These are phyloP conservation scores for Phytophthora tubulina DNA, from an alignment of 352 stramenopile species.

Conservation along the genomic window DNA sequence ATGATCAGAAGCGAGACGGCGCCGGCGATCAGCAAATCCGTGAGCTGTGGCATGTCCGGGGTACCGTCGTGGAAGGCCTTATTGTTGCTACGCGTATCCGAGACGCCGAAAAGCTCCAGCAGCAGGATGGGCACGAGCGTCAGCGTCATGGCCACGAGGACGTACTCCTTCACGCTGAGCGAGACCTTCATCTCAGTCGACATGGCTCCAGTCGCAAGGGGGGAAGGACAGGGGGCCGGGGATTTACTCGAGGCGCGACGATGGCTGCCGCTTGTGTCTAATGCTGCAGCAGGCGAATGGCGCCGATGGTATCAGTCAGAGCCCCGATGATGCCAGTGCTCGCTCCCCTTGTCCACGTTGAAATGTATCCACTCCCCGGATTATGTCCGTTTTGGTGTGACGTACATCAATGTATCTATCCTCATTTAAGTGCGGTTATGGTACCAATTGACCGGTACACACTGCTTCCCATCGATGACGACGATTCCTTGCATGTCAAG, in stretches of 20 bases:
- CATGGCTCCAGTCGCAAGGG: slow-evolving; percentile 23
- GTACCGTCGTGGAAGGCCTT: slow-evolving; percentile 37
- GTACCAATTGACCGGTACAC: slow-evolving; percentile 9
- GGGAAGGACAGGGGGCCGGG: not conserved
- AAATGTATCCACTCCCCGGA: slow-evolving; percentile 20
- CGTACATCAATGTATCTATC: slow-evolving; percentile 13
- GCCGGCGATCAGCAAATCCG: slow-evolving; percentile 50
- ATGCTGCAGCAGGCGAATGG: slow-evolving; percentile 17
- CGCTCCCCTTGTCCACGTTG: slow-evolving; percentile 3
- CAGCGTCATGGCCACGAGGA: slow-evolving; percentile 66
- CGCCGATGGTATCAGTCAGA: slow-evolving; percentile 24
- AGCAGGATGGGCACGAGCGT: slow-evolving; percentile 69
- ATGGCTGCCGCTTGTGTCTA: slow-evolving; percentile 4
- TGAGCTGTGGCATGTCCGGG: slow-evolving; percentile 57
- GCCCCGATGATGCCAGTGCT: slow-evolving; percentile 16
- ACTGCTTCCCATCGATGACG: slow-evolving; percentile 8
- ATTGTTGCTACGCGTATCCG: slow-evolving; percentile 49
- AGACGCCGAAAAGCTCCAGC: slow-evolving; percentile 60
- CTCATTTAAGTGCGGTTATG: not conserved
- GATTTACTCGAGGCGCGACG: not conserved
- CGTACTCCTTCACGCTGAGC: slow-evolving; percentile 68
- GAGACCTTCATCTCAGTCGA: slow-evolving; percentile 72
- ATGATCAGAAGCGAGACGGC: slow-evolving; percentile 53
- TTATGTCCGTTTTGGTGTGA: slow-evolving; percentile 6
- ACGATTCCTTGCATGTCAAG: slow-evolving; percentile 31